These are phyloP conservation scores for Protomyces lactucae-debilis DNA, from an alignment of 1,139 yeast species.

Conservation along the genomic window DNA sequence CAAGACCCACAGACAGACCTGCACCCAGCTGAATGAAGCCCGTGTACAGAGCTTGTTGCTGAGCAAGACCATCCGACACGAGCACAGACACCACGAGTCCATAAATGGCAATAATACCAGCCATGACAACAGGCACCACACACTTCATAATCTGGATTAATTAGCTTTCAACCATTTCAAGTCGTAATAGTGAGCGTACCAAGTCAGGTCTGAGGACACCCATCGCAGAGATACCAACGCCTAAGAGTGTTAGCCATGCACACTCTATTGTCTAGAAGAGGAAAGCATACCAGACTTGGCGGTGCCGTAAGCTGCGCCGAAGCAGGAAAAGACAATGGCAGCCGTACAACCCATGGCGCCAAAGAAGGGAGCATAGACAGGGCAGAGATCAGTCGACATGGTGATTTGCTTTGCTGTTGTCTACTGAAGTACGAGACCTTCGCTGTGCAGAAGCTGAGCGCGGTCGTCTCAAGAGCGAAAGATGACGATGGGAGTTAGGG, in stretches of 20 bases:
- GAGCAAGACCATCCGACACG: slow-evolving; percentile 76
- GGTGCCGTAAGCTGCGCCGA: slow-evolving; percentile 96
- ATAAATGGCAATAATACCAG: slow-evolving; percentile 94
- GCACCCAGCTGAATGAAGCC: slow-evolving; percentile 97
- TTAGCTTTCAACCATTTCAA: neutral
- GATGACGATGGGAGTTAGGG: too few relatives aligned
- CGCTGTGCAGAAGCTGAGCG: too few relatives aligned
- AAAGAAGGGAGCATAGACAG: slow-evolving; percentile 59
- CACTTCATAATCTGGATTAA: slow-evolving; percentile 27
- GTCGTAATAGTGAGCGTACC: slow-evolving; percentile 36
- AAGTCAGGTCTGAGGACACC: slow-evolving; percentile 94
- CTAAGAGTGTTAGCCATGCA: slow-evolving; percentile 1
- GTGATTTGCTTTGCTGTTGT: neutral
- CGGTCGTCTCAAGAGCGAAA: too few relatives aligned
- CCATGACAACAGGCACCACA: slow-evolving; percentile 56
- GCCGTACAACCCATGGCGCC: slow-evolving; percentile 99
- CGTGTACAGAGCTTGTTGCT: slow-evolving; percentile 77
- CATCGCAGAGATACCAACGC: slow-evolving; percentile 94
- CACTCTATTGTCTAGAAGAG: neutral
- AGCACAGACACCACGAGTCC: slow-evolving; percentile 94
- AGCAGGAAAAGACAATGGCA: slow-evolving; percentile 84
- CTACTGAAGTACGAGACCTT: too few relatives aligned
- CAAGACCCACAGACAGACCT: slow-evolving; percentile 91
- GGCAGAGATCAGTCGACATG: slow-evolving; percentile 26
- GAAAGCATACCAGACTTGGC: slow-evolving; percentile 73